Percentiles rank a stretch among this genome's conserved stretches.
These are phyloP conservation scores for Pleurotus cornucopiae DNA, from an alignment of 768 basidiomycete species.

Conservation along the genomic window DNA sequence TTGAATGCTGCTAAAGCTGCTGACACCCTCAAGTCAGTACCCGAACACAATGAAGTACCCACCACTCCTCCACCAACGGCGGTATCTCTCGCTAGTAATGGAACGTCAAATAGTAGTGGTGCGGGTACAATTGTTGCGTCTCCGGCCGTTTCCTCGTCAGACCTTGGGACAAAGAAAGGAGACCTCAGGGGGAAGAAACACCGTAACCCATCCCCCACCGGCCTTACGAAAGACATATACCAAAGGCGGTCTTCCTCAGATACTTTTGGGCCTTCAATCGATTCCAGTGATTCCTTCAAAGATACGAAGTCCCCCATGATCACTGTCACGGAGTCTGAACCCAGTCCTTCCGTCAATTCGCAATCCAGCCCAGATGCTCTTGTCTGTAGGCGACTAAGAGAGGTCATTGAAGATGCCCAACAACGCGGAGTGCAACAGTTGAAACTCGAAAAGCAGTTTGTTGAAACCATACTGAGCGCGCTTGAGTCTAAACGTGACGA, in stretches of 20 bases:
- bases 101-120: constrained; percentile 22
- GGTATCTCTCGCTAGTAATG: constrained; percentile 18
- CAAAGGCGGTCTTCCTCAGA: not conserved
- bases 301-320: constrained; percentile 23
- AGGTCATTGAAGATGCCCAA: constrained; percentile 56
- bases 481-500: constrained; percentile 64
- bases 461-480: constrained; percentile 64
- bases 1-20: constrained; percentile 42
- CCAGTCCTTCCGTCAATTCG: constrained; percentile 19
- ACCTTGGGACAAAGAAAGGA: not conserved
- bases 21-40: constrained; percentile 41
- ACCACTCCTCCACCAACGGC: constrained; percentile 32
- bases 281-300: not conserved
- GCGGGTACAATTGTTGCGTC: constrained; percentile 16
- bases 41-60: constrained; percentile 24
- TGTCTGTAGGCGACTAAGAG: constrained; percentile 44
- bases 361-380: constrained; percentile 43
- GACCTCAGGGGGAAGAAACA: not conserved
- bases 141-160: not conserved
- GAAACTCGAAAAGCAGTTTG: constrained; percentile 66
- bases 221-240: too few relatives aligned
- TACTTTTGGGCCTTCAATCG: not conserved
- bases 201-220: not conserved
- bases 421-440: constrained; percentile 58
- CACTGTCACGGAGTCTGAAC: constrained; percentile 41